These are phyloP conservation scores for Plasmodium malariae DNA, from an alignment of 169 alveolate genomes.

Conservation along the genomic window DNA sequence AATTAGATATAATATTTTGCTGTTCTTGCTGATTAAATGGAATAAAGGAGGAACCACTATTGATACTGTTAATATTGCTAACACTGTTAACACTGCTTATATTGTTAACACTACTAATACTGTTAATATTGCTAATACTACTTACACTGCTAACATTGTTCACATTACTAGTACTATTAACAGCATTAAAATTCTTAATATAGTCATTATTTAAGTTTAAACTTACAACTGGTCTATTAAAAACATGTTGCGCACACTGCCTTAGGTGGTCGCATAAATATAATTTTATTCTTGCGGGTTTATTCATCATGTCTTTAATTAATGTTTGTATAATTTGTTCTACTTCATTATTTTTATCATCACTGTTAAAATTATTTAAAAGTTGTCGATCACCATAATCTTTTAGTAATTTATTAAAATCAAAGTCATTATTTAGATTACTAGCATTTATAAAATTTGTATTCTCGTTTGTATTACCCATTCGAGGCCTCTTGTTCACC, in stretches of 20 bases:
- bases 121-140: constrained; percentile 2
- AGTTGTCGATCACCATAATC: constrained; percentile 28
- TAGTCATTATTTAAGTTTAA: not conserved
- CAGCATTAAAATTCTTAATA: not conserved
- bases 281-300: constrained; percentile 62
- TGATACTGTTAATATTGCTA: not conserved
- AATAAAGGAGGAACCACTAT: not conserved
- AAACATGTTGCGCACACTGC: constrained; percentile 85
- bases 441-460: not conserved
- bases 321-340: constrained; percentile 28
- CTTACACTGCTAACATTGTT: not conserved
- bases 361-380: not conserved
- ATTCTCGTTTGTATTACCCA: constrained; percentile 17
- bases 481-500: constrained; percentile 45
- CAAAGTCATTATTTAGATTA: constrained; percentile 12
- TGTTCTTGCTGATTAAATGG: not conserved
- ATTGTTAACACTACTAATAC: not conserved
- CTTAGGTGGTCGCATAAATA: constrained; percentile 82
- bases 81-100: not conserved
- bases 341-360: constrained; percentile 32
- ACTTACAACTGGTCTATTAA: constrained; percentile 67
- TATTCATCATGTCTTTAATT: constrained; percentile 25
- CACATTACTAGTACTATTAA: not conserved
- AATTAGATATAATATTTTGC: not conserved
- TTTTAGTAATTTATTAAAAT: constrained; percentile 31